phyloP scores from a whole-genome alignment of 2,329 filamentous ascomycete species.

The Claviceps sp. region DNA sequence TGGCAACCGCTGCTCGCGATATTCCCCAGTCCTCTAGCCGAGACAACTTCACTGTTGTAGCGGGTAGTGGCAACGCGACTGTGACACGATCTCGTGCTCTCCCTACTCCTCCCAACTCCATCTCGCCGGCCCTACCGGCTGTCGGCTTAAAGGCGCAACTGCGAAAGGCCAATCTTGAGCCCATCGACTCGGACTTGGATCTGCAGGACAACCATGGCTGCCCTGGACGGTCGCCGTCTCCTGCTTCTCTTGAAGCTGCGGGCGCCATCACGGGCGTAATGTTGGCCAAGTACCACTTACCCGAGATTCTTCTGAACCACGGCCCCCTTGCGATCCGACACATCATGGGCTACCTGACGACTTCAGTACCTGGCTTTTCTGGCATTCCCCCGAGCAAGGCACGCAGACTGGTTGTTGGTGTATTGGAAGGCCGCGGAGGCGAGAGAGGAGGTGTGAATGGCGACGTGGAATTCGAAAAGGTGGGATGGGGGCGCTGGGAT shows the following conservation, averaged over 20 bases:
- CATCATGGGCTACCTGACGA: conserved; percentile 88
- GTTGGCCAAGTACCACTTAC: conserved; percentile 80
- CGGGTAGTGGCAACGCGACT: conserved; percentile 48
- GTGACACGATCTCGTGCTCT: conserved; percentile 52
- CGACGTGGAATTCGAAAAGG: conserved; percentile 81
- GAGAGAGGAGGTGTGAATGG: conserved; percentile 49
- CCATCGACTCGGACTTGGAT: conserved; percentile 77
- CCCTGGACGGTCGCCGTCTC: conserved; percentile 27
- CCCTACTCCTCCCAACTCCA: conserved; percentile 88
- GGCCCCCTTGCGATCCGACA: conserved; percentile 89
- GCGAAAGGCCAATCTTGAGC: conserved; percentile 44
- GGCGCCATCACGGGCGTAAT: conserved; percentile 75
- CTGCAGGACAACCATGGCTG: conserved; percentile 46
- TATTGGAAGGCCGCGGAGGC: conserved; percentile 66
- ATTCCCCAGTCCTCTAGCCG: conserved; percentile 49
- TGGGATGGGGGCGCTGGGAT: conserved; percentile 95
- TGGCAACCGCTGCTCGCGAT: conserved; percentile 55
- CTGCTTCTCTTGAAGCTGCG: conserved; percentile 49
- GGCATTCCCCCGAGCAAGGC: conserved; percentile 82
- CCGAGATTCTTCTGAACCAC: conserved; percentile 77
- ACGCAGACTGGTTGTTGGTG: conserved; percentile 79
- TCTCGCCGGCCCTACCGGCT: conserved; percentile 75
- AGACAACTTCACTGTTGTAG: conserved; percentile 64
- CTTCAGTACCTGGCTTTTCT: conserved; percentile 84
- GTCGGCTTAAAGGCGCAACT: conserved; percentile 63